A percentile compares a stretch with the other conserved stretches of the same genome.
Conservation (phyloP, 192 early-diverging fungal genomes). For the Coemansia sp. region DNA sequence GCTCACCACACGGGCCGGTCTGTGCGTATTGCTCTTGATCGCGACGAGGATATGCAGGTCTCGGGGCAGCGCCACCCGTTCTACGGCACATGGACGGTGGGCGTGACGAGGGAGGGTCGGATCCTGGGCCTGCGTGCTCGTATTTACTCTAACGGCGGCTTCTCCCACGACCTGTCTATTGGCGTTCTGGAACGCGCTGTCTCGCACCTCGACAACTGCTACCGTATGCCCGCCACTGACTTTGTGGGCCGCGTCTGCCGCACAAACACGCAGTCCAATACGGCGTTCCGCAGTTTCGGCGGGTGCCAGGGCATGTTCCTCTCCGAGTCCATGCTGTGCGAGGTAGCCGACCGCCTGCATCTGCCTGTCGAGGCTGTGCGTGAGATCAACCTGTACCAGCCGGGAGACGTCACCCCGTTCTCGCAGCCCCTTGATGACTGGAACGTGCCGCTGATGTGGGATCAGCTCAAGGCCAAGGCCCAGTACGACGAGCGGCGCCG, state of each 20-base stretch:
- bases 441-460: constrained; percentile 71
- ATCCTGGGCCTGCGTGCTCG: constrained; percentile 64
- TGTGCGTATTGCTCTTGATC: constrained; percentile 77
- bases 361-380: constrained; percentile 65
- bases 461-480: constrained; percentile 61
- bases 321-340: constrained; percentile 73
- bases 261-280: constrained; percentile 85
- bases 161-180: constrained; percentile 66
- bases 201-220: constrained; percentile 80
- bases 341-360: constrained; percentile 72
- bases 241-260: constrained; percentile 72
- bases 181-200: constrained; percentile 78
- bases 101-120: constrained; percentile 67
- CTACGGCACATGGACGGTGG: constrained; percentile 76
- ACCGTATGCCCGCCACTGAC: constrained; percentile 71
- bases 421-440: constrained; percentile 64
- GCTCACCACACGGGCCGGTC: constrained; percentile 66
- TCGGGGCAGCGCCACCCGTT: constrained; percentile 81
- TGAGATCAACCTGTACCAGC: constrained; percentile 71
- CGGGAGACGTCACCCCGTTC: constrained; percentile 73
- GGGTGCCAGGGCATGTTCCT: constrained; percentile 87
- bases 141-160: constrained; percentile 67
- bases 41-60: constrained; percentile 83
- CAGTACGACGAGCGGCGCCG: constrained; percentile 59
- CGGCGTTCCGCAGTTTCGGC: constrained; percentile 87